Conservation (phyloP, 495 filamentous ascomycete genomes). For the Penicillium macrosclerotiorum region DNA sequence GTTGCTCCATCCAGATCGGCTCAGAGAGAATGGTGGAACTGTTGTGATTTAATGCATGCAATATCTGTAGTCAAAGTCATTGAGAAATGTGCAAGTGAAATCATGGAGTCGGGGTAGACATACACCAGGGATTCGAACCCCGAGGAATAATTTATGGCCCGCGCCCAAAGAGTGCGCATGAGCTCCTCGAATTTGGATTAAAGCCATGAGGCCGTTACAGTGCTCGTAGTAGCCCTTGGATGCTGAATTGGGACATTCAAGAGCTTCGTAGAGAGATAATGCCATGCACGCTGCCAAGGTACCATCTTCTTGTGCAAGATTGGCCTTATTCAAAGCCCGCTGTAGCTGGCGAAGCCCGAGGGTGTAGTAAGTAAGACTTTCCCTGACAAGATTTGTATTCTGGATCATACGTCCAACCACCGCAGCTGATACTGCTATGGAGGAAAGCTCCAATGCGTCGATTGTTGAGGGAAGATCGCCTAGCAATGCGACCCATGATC, state of each 20-base stretch:
- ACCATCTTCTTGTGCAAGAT: constrained; percentile 27
- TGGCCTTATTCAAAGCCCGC: constrained; percentile 25
- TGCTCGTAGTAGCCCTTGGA: constrained; percentile 29
- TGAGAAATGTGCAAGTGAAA: neutral
- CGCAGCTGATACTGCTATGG: constrained; percentile 25
- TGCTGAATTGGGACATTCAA: constrained; percentile 32
- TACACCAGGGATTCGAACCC: constrained; percentile 27
- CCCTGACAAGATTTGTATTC: constrained; percentile 16
- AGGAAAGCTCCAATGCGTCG: constrained; percentile 24
- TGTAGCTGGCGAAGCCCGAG: constrained; percentile 32
- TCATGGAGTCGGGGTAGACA: neutral
- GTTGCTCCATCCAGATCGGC: constrained; percentile 25
- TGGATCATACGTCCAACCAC: constrained; percentile 21
- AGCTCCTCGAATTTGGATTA: constrained; percentile 32
- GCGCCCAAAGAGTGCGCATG: constrained; percentile 25
- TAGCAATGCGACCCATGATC: constrained; percentile 28
- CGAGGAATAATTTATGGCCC: constrained; percentile 30
- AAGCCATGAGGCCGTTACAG: constrained; percentile 26
- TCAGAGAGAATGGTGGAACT: constrained; percentile 25
- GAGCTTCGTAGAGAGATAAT: constrained; percentile 34
- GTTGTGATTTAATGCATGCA: constrained; percentile 13
- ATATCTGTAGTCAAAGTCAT: constrained; percentile 7
- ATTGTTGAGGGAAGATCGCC: constrained; percentile 15
- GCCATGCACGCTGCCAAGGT: constrained; percentile 36
- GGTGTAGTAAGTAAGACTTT: constrained; percentile 33